phyloP scores from a whole-genome alignment of 345 rosid genomes.

The Nephelium lappaceum region DNA sequence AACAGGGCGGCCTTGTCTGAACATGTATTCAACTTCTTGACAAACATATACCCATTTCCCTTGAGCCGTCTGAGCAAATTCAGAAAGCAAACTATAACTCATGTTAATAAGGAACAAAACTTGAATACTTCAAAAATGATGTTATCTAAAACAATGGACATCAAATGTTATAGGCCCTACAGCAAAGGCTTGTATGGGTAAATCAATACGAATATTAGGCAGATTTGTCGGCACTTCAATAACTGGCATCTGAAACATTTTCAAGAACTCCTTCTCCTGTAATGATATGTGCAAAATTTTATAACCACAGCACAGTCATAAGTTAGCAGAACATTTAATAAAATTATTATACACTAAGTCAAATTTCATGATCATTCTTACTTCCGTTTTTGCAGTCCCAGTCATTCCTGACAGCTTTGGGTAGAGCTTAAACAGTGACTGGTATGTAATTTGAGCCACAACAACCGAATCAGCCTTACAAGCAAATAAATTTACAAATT shows the following conservation, averaged over 20 bases:
- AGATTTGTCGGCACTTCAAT: slow-evolving; percentile 95
- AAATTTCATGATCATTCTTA: slow-evolving; percentile 32
- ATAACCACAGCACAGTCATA: slow-evolving; percentile 7
- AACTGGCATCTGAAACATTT: slow-evolving; percentile 90
- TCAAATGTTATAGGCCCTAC: slow-evolving; percentile 44
- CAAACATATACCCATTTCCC: slow-evolving; percentile 94
- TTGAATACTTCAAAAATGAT: background rate
- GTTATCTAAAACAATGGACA: slow-evolving; percentile 12
- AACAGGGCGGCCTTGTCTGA: slow-evolving; percentile 92
- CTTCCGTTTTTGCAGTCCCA: slow-evolving; percentile 99
- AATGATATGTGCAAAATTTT: slow-evolving; percentile 19
- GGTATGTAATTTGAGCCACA: slow-evolving; percentile 97
- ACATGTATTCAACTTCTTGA: slow-evolving; percentile 90
- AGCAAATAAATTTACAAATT: slow-evolving; percentile 2
- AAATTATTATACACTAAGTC: slow-evolving; percentile 2
- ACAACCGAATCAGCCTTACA: slow-evolving; percentile 93
- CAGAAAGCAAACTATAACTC: slow-evolving; percentile 20
- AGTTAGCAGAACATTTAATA: background rate
- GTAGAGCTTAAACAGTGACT: slow-evolving; percentile 92
- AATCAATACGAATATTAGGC: slow-evolving; percentile 83
- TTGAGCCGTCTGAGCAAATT: slow-evolving; percentile 66
- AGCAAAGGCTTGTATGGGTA: slow-evolving; percentile 94
- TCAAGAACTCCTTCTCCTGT: slow-evolving; percentile 92
- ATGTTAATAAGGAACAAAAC: slow-evolving; percentile 13
- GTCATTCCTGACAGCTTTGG: slow-evolving; percentile 99